Base-by-base conservation (phyloP, 179 eudicot genomes). In the Vitellaria paradoxa region DNA sequence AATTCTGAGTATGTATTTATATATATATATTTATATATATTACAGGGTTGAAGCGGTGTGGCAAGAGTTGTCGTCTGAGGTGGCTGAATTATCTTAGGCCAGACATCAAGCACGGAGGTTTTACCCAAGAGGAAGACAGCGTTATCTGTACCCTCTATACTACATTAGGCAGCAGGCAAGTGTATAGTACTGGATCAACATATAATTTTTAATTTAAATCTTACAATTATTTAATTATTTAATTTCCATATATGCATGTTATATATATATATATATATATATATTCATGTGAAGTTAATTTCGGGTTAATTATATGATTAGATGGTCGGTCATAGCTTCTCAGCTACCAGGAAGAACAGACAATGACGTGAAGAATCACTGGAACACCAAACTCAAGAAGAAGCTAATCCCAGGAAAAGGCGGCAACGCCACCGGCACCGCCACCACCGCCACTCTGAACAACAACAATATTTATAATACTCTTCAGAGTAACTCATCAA, bases 71-170 rank as follows among this genome's bases (percentile, higher is more conserved):
- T 62, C 84, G 96, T 5, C 85, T 91, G 76, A 82, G 96, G 75
- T 91, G 96, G 96, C 88, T 91, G 1, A 91, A 91, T 56, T 91
- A 91, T 77, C 93, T 91, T 5, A 83, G 96, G 52, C 96, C 96
- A 46, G 86, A 91, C 76, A 88, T 91, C 53, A 91, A 90, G 67
- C 92, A 87, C 70, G 96, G 93, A 23, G 83, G 79, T 8, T 89
- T 91, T 70, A 84, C 90, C 5, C 86, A 83, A 45, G 93, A 88
- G 65, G 93, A 91, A 87, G 91, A 91, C 70, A 78, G 77, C 80
- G 82, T 78, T 40, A 91, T 91, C 61, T 83, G 81, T 49, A 78
- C 81, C 70, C 85, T 89, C 65, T 90, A 84, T 67, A 49, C 76
- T 66, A 82, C 77, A 80, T 63, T 91, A 71, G 96, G 96, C 62